Conservation (phyloP, 1,284 basidiomycete species). For the Uromyces viciae-fabae region DNA sequence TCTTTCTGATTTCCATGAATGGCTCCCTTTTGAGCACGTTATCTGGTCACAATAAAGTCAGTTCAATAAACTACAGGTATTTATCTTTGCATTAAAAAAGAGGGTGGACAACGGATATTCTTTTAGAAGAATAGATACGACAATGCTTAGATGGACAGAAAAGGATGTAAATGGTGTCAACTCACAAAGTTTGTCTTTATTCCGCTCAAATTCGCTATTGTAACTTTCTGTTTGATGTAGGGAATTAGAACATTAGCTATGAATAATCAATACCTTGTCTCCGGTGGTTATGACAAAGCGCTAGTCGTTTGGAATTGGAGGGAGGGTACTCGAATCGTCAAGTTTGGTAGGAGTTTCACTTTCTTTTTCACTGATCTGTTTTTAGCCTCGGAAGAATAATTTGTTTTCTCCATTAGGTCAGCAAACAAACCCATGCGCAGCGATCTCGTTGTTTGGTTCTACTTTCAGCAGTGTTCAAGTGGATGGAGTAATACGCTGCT, state of each 20-base stretch:
- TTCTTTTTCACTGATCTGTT: not conserved
- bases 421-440: slow-evolving; percentile 43
- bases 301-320: slow-evolving; percentile 44
- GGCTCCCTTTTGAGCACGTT: slow-evolving; percentile 29
- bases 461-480: slow-evolving; percentile 38
- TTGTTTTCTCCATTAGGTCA: slow-evolving; percentile 3
- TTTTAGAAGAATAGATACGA: too few relatives aligned
- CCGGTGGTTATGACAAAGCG: slow-evolving; percentile 40
- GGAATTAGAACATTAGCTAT: slow-evolving; percentile 43
- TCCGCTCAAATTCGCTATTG: too few relatives aligned
- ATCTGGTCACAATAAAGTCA: slow-evolving; percentile 41
- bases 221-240: not conserved
- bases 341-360: slow-evolving; percentile 25
- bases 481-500: slow-evolving; percentile 41
- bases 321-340: slow-evolving; percentile 41
- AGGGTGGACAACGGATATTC: not conserved
- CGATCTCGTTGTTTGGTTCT: slow-evolving; percentile 41
- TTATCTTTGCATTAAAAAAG: not conserved
- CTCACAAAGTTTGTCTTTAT: too few relatives aligned
- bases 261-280: slow-evolving; percentile 39
- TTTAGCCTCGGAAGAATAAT: not conserved
- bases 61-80: not conserved
- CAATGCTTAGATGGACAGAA: too few relatives aligned
- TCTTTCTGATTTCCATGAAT: slow-evolving; percentile 44
- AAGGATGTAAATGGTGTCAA: too few relatives aligned